Percentiles rank a stretch among this genome's conserved stretches.
phyloP scores from a whole-genome alignment of 2,329 filamentous ascomycete genomes.

The Boeremia exigua region DNA sequence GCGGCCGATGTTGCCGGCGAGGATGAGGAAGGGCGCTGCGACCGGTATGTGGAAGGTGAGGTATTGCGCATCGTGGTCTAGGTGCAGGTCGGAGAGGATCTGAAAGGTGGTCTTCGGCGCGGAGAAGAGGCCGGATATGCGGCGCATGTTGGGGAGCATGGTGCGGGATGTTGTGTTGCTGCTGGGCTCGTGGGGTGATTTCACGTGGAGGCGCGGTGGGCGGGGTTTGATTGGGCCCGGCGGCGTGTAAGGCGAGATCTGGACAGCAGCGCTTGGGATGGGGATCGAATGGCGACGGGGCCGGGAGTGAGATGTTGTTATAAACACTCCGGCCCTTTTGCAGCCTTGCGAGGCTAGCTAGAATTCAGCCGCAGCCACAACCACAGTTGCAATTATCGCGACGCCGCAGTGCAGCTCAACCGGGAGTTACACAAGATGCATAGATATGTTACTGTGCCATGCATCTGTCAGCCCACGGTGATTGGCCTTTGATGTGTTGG shows the following conservation, averaged over 20 bases:
- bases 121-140: constrained; percentile 34
- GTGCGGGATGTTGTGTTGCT: not conserved
- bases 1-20: constrained; percentile 42
- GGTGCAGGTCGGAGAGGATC: constrained; percentile 41
- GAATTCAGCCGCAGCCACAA: constrained; percentile 5
- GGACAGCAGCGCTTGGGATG: not conserved
- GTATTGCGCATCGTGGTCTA: constrained; percentile 40
- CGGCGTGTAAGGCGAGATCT: not conserved
- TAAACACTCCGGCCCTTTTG: constrained; percentile 4
- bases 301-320: not conserved
- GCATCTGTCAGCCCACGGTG: not conserved
- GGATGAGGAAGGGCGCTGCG: constrained; percentile 36
- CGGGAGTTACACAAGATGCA: not conserved
- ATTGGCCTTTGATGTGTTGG: constrained; percentile 2
- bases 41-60: constrained; percentile 41
- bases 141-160: constrained; percentile 23
- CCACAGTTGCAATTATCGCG: not conserved
- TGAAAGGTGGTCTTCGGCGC: constrained; percentile 36
- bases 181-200: too few species aligned
- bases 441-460: constrained; percentile 1
- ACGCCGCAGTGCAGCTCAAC: not conserved
- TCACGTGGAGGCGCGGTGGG: not conserved
- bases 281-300: not conserved
- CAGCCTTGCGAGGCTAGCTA: not conserved
- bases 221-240: not conserved